Conservation (phyloP, 208 protist genomes). For the Acanthamoeba polyphaga region DNA sequence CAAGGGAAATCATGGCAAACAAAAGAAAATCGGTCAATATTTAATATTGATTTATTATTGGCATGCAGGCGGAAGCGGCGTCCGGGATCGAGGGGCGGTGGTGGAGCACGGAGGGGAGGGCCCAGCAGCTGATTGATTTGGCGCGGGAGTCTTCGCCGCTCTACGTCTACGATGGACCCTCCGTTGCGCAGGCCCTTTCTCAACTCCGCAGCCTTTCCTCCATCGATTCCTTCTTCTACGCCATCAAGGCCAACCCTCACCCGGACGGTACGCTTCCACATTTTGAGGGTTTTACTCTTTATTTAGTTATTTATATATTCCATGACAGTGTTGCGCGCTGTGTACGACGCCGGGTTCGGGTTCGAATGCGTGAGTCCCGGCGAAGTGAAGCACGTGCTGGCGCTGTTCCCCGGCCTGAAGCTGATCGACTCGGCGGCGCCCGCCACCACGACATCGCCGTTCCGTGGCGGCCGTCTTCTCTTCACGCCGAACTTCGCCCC, state of each 20-base stretch:
- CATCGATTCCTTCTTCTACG: conserved; percentile 64
- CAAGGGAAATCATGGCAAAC: too few species aligned
- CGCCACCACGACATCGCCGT: neutral
- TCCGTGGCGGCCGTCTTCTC: conserved; percentile 50
- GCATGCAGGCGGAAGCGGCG: neutral
- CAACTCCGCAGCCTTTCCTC: conserved; percentile 31
- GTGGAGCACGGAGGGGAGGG: neutral
- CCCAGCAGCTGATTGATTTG: conserved; percentile 1
- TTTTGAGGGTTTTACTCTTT: neutral
- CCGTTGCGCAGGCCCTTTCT: neutral
- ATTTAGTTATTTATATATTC: neutral
- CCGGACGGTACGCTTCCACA: neutral
- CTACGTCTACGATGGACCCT: conserved; percentile 52
- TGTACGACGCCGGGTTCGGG: conserved; percentile 56
- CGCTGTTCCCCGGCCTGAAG: neutral
- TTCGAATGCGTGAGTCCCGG: conserved; percentile 71
- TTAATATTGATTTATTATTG: too few species aligned
- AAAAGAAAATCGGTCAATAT: too few species aligned
- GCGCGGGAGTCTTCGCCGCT: neutral
- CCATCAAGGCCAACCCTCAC: conserved; percentile 72
- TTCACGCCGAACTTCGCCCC: conserved; percentile 78
- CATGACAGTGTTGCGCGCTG: neutral
- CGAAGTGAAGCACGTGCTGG: conserved; percentile 30
- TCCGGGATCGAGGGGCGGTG: neutral
- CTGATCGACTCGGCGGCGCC: neutral